These are phyloP conservation scores for Pyropia haitanensis DNA, from an alignment of 23 red algal species.

Conservation along the genomic window DNA sequence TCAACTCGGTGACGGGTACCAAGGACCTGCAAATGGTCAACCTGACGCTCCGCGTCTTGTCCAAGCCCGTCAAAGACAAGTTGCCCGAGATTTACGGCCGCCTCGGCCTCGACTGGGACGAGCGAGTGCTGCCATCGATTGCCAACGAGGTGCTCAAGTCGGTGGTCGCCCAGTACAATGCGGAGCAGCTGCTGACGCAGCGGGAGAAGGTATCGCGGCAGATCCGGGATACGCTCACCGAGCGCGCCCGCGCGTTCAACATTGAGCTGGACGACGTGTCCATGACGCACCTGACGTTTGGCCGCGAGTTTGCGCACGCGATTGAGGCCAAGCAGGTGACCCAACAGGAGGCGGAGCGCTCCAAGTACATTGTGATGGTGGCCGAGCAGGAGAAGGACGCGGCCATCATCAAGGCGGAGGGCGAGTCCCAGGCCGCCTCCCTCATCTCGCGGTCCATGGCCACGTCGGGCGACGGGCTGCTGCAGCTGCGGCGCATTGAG, in stretches of 20 bases:
- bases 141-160: conserved; percentile 96
- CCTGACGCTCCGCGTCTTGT: conserved; percentile 91
- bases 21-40: conserved; percentile 99
- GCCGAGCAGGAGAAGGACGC: conserved; percentile 96
- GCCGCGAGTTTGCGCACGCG: conserved; percentile 86
- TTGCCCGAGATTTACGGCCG: conserved; percentile 78
- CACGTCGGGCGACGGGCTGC: conserved; percentile 73
- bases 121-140: conserved; percentile 93
- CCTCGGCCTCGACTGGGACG: conserved; percentile 88
- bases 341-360: conserved; percentile 96
- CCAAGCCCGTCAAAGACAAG: conserved; percentile 70
- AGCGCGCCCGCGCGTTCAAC: conserved; percentile 76
- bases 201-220: conserved; percentile 75
- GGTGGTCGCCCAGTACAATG: conserved; percentile 97
- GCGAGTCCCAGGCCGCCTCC: conserved; percentile 78
- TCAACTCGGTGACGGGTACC: conserved; percentile 85
- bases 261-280: conserved; percentile 98
- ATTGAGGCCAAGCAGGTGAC: conserved; percentile 99
- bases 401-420: conserved; percentile 85
- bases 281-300: conserved; percentile 99
- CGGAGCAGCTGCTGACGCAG: conserved; percentile 94
- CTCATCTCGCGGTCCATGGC: conserved; percentile 91
- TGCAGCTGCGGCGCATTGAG: conserved; percentile 90
- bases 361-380: conserved; percentile 84
- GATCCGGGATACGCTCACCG: conserved; percentile 77